Conservation (phyloP, 768 basidiomycete species). For the Chlorophyllum brunneum region DNA sequence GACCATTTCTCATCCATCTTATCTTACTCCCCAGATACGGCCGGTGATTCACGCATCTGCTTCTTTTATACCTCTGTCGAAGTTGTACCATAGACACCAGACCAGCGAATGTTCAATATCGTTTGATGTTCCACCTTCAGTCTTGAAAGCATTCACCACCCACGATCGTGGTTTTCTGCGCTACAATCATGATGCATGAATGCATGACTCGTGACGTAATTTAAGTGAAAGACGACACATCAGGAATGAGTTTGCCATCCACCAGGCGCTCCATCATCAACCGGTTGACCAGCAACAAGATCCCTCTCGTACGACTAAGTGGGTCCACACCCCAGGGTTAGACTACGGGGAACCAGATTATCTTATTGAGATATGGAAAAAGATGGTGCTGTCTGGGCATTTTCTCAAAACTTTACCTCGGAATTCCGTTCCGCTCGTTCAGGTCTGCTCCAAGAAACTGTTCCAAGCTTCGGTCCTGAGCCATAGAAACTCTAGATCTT, state of each 20-base stretch:
- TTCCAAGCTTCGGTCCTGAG: constrained; percentile 8
- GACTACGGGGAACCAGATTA: neutral
- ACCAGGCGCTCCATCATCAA: too few relatives aligned
- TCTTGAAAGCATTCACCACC: too few relatives aligned
- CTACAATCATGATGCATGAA: too few relatives aligned
- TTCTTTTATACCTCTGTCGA: neutral
- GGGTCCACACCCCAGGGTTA: too few relatives aligned
- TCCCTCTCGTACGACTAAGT: too few relatives aligned
- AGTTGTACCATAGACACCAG: constrained; percentile 7
- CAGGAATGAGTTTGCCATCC: too few relatives aligned
- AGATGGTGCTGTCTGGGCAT: constrained; percentile 35
- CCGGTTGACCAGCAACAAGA: neutral
- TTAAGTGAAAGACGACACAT: too few relatives aligned
- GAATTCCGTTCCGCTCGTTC: constrained; percentile 47
- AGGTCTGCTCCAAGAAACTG: constrained; percentile 36
- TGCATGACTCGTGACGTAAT: too few relatives aligned
- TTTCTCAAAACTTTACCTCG: constrained; percentile 47
- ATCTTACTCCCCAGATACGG: constrained; percentile 31
- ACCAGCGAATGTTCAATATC: neutral
- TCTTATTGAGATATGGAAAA: constrained; percentile 14
- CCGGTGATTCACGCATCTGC: constrained; percentile 26
- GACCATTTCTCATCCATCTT: neutral
- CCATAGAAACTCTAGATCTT: constrained; percentile 36
- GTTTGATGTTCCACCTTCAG: neutral
- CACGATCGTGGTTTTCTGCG: too few relatives aligned